Conservation (phyloP, 371 early-diverging fungal species). For the Thermomucor indicae-seudaticae region DNA sequence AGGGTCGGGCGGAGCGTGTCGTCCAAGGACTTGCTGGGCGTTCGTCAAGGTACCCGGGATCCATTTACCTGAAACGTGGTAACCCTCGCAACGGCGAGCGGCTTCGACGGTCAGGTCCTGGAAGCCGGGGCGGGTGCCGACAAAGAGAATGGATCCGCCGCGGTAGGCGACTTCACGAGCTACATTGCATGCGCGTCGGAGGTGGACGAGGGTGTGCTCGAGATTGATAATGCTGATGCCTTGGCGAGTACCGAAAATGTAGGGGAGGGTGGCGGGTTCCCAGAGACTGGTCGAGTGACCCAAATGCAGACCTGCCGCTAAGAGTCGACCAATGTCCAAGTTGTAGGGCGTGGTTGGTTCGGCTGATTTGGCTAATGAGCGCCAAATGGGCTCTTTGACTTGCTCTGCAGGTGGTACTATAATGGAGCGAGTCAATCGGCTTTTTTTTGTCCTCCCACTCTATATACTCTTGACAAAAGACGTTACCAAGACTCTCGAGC, state of each 20-base stretch:
- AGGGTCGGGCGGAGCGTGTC: conserved; percentile 54
- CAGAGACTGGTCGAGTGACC: conserved; percentile 80
- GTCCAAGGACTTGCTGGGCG: conserved; percentile 67
- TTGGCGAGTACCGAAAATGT: conserved; percentile 86
- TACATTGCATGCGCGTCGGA: conserved; percentile 82
- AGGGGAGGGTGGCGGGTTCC: conserved; percentile 83
- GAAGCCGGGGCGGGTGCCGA: conserved; percentile 76
- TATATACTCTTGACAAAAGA: too few relatives aligned
- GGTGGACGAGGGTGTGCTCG: conserved; percentile 86
- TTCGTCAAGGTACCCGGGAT: conserved; percentile 91
- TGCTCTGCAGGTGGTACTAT: conserved; percentile 16
- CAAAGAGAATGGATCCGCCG: conserved; percentile 86
- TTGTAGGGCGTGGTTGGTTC: conserved; percentile 40
- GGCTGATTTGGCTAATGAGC: conserved; percentile 18
- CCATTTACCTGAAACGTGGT: conserved; percentile 83
- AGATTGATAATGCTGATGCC: conserved; percentile 94
- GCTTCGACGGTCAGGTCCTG: conserved; percentile 75
- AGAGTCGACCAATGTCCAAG: conserved; percentile 65
- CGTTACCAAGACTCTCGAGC: too few relatives aligned
- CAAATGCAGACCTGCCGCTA: conserved; percentile 89
- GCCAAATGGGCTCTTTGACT: conserved; percentile 34
- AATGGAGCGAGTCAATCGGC: too few relatives aligned
- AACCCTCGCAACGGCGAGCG: conserved; percentile 74
- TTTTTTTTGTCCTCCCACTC: too few relatives aligned
- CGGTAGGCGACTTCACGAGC: conserved; percentile 68